A percentile compares a stretch with the other conserved stretches of the same genome.
phyloP scores from a whole-genome alignment of 2,329 filamentous ascomycete genomes.

The Chaetomiaceae sp. region DNA sequence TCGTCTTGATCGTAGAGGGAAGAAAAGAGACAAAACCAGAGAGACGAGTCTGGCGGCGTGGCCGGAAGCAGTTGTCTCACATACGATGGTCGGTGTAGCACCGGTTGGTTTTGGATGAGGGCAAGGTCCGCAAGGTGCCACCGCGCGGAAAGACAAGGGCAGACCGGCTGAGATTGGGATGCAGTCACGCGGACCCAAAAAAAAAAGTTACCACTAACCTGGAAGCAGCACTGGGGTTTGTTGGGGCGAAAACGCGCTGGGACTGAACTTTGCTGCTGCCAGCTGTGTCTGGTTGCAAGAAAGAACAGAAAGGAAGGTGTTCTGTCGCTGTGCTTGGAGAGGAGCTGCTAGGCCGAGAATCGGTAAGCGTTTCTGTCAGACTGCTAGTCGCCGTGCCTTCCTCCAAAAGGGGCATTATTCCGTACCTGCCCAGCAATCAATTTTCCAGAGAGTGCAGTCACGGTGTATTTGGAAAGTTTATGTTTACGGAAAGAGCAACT shows the following conservation, averaged over 20 bases:
- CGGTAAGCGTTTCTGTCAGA: neutral
- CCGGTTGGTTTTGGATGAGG: conserved; percentile 2
- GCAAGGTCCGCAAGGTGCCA: conserved; percentile 11
- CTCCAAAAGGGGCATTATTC: too few species aligned
- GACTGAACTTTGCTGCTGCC: neutral
- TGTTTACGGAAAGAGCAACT: too few species aligned
- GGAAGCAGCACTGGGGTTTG: conserved; percentile 9
- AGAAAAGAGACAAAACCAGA: neutral
- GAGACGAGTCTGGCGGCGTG: conserved; percentile 6
- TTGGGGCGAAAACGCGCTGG: neutral
- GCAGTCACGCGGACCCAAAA: conserved; percentile 24
- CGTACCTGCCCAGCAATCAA: too few species aligned
- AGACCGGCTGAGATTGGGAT: conserved; percentile 12
- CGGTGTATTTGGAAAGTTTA: too few species aligned
- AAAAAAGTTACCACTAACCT: conserved; percentile 19
- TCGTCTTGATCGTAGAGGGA: neutral
- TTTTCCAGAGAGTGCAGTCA: too few species aligned
- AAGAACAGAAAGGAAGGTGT: neutral
- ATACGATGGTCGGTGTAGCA: neutral
- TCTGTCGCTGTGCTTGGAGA: neutral
- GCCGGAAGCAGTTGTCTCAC: conserved; percentile 12
- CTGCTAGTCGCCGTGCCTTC: too few species aligned
- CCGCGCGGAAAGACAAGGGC: conserved; percentile 8
- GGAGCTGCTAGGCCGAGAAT: neutral
- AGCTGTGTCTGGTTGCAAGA: neutral